phyloP scores from a whole-genome alignment of 345 rosid genomes.

The Citrus glauca region DNA sequence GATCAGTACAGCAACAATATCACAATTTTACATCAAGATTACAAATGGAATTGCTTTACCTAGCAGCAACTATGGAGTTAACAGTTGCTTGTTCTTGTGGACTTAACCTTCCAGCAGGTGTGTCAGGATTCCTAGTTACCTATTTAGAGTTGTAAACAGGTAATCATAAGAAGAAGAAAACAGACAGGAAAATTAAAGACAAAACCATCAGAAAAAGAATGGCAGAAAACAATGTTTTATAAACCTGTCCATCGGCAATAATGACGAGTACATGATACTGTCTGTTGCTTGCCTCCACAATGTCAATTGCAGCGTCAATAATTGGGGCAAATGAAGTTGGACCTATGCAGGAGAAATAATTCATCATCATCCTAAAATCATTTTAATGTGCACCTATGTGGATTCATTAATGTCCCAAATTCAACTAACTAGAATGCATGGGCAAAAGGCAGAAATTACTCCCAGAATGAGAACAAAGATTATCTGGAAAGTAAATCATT shows the following conservation, averaged over 20 bases:
- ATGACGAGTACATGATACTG: constrained; percentile 93
- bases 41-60: constrained; percentile 42
- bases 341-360: constrained; percentile 36
- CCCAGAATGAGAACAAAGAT: background rate
- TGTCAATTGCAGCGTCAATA: constrained; percentile 78
- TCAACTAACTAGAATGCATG: background rate
- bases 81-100: constrained; percentile 85
- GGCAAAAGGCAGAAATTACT: background rate
- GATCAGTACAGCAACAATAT: constrained; percentile 17
- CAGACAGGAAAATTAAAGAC: background rate
- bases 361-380: background rate
- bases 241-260: constrained; percentile 91
- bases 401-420: background rate
- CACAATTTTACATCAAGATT: background rate
- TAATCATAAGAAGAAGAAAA: background rate
- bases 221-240: background rate
- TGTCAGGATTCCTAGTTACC: constrained; percentile 72
- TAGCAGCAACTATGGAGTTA: constrained; percentile 81
- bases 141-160: constrained; percentile 13
- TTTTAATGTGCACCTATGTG: background rate
- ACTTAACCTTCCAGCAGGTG: constrained; percentile 55
- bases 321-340: constrained; percentile 96
- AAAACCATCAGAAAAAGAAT: background rate
- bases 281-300: constrained; percentile 65
- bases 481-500: background rate